Evolutionary conservation across 306 rosid species (phyloP).

Genomic region (Abrus precatorius): DNA sequence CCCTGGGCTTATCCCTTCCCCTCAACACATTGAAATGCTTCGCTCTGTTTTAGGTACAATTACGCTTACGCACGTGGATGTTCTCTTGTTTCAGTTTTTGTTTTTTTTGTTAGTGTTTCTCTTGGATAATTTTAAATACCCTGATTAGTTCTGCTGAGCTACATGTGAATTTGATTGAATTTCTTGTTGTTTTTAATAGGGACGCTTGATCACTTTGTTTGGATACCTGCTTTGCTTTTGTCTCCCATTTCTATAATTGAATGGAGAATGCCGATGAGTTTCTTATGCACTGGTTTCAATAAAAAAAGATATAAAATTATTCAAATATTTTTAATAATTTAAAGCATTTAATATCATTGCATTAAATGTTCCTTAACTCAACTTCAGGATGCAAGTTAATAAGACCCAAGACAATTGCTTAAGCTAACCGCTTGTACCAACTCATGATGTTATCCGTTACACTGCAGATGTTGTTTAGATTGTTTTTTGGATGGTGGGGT

Average conservation of each 20-base stretch:
- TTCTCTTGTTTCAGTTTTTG: not conserved
- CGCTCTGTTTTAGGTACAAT: conserved; percentile 74
- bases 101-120: not conserved
- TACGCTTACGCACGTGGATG: not conserved
- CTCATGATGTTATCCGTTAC: conserved; percentile 1
- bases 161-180: not conserved
- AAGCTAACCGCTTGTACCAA: not conserved
- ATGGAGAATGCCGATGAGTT: not conserved
- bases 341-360: not conserved
- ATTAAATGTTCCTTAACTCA: not conserved
- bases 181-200: not conserved
- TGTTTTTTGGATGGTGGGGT: not conserved
- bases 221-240: not conserved
- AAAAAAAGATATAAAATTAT: not conserved
- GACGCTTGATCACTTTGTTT: conserved; percentile 1
- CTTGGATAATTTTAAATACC: not conserved
- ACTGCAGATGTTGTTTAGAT: not conserved
- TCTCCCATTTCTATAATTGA: not conserved
- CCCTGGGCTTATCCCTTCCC: conserved; percentile 67
- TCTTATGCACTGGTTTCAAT: not conserved
- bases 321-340: not conserved
- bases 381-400: not conserved
- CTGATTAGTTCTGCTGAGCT: not conserved
- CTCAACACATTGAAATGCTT: conserved; percentile 68
- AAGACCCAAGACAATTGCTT: not conserved